Base-by-base conservation (phyloP, 129 eudicot genomes). In the Sambucus nigra region DNA sequence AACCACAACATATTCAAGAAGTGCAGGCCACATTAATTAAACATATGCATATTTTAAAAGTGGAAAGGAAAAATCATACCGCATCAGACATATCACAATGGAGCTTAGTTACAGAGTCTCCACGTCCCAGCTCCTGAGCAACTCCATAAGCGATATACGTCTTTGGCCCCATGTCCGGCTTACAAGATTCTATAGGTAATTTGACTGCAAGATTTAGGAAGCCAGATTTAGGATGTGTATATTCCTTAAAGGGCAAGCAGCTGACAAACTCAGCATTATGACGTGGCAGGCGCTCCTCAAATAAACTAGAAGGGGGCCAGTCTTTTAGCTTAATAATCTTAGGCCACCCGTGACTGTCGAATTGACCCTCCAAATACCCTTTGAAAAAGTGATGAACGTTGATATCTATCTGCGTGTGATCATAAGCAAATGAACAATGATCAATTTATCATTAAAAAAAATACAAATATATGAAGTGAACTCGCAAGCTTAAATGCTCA, bases 41-140 rank as follows among this genome's bases (percentile, higher is more conserved):
- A n/a, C n/a, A n/a, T n/a, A n/a, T n/a, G n/a, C n/a, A n/a, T n/a
- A n/a, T n/a, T n/a, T n/a, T 80, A 80, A n/a, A n/a, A n/a, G n/a
- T n/a, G n/a, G n/a, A n/a, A n/a, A n/a, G n/a, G n/a, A n/a, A n/a
- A 19, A n/a, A n/a, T n/a, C n/a, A n/a, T n/a, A n/a, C n/a, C n/a
- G n/a, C n/a, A n/a, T n/a, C n/a, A n/a, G n/a, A n/a, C n/a, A n/a
- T n/a, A n/a, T n/a, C n/a, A n/a, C n/a, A n/a, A n/a, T n/a, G n/a
- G n/a, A n/a, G n/a, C n/a, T n/a, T n/a, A n/a, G 89, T 85, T 17
- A 85, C 91, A 66, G 95, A 85, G 62, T 85, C 95, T 27, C 89
- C 95, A 64, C 91, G 78, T 27, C 89, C 89, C 42, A 85, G 67
- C 61, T 85, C 91, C 61, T 68, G 72, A 58, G 76, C 46, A 68